These are phyloP conservation scores for Trebouxia sp. DNA, from an alignment of 139 green algal genomes.

Conservation along the genomic window DNA sequence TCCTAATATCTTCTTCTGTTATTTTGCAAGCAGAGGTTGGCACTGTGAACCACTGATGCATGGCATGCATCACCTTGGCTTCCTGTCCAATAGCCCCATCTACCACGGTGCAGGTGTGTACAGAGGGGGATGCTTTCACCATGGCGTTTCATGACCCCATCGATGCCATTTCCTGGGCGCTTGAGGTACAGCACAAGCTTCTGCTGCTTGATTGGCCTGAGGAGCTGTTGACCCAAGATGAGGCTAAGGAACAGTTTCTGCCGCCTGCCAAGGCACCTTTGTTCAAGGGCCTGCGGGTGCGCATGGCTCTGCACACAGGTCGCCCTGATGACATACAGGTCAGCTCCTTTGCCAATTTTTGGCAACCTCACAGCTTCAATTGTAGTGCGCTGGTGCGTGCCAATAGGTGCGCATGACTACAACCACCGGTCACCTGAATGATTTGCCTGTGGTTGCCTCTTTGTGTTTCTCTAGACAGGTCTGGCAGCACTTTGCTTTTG, in stretches of 20 bases:
- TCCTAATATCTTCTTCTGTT: no score
- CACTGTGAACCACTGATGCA: no score
- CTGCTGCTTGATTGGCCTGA: not conserved
- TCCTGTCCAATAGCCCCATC: not conserved
- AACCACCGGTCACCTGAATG: no score
- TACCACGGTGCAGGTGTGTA: conserved; percentile 39
- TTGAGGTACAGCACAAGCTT: not conserved
- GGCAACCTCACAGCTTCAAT: not conserved
- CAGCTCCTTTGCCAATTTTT: not conserved
- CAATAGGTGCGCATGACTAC: no score
- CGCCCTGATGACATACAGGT: not conserved
- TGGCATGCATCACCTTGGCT: no score
- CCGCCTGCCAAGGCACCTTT: not conserved
- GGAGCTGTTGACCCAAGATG: not conserved
- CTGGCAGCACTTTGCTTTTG: no score
- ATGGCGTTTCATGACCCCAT: conserved; percentile 40
- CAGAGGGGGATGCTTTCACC: conserved; percentile 63
- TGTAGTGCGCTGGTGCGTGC: no score
- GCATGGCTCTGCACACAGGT: conserved; percentile 10
- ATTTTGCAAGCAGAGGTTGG: no score
- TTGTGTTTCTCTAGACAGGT: no score
- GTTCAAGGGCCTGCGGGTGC: not conserved
- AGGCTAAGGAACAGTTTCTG: not conserved
- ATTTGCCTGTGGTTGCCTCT: no score
- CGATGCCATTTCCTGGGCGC: conserved; percentile 34